These are phyloP conservation scores for Starmerella floris DNA, from an alignment of 805 yeast species.

Conservation along the genomic window DNA sequence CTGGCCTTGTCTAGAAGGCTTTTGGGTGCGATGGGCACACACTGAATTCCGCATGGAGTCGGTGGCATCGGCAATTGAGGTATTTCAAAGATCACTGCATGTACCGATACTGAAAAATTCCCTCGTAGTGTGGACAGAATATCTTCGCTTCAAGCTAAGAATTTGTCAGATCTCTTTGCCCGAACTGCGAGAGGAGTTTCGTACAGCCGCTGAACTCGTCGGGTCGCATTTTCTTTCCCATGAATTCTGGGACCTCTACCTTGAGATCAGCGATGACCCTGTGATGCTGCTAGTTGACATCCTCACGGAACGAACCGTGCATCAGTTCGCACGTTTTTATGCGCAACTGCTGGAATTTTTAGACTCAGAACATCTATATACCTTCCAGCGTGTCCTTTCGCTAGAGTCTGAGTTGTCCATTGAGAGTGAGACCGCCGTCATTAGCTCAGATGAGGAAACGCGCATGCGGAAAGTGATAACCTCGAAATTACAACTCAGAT, in stretches of 20 bases:
- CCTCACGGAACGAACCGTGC: slow-evolving; percentile 35
- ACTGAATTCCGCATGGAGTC: slow-evolving; percentile 26
- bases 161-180: slow-evolving; percentile 12
- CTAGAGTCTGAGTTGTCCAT: not conserved
- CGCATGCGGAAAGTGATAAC: slow-evolving; percentile 6
- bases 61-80: slow-evolving; percentile 24
- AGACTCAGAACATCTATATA: not conserved
- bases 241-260: slow-evolving; percentile 65
- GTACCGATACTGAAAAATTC: slow-evolving; percentile 22
- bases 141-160: slow-evolving; percentile 26
- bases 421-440: not conserved
- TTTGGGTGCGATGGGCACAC: slow-evolving; percentile 33
- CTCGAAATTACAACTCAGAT: slow-evolving; percentile 12
- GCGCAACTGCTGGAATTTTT: slow-evolving; percentile 27
- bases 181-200: slow-evolving; percentile 28
- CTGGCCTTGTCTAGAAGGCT: slow-evolving; percentile 31
- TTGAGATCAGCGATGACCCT: slow-evolving; percentile 43
- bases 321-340: slow-evolving; percentile 73
- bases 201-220: slow-evolving; percentile 36
- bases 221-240: slow-evolving; percentile 71
- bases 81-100: slow-evolving; percentile 28
- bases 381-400: not conserved
- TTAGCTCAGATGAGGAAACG: slow-evolving; percentile 2
- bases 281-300: slow-evolving; percentile 28
- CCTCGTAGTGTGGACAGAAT: slow-evolving; percentile 30